Evolutionary conservation across 2,329 filamentous ascomycete species (phyloP).

Genomic region (Phialemonium atrogriseum): DNA sequence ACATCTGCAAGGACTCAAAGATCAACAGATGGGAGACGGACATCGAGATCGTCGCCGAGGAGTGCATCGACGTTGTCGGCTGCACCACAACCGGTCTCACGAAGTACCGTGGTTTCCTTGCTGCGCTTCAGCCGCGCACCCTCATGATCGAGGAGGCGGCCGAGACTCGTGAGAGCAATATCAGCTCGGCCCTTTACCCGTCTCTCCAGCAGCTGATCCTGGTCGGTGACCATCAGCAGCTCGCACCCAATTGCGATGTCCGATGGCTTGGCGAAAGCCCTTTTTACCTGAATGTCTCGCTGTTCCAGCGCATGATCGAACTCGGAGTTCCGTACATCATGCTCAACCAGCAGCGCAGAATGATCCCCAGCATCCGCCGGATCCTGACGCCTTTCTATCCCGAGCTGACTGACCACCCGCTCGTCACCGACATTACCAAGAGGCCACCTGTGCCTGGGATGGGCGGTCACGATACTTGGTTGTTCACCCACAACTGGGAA

Average conservation of each 20-base stretch:
- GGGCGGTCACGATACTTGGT: constrained; percentile 24
- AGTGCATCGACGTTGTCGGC: constrained; percentile 44
- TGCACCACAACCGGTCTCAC: constrained; percentile 72
- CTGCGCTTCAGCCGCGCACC: constrained; percentile 55
- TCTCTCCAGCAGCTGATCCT: constrained; percentile 46
- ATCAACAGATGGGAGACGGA: constrained; percentile 53
- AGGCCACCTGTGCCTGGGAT: constrained; percentile 37
- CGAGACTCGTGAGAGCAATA: constrained; percentile 60
- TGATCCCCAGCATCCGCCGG: constrained; percentile 36
- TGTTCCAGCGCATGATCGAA: constrained; percentile 72
- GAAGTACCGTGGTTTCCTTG: constrained; percentile 68
- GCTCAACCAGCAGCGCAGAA: constrained; percentile 58
- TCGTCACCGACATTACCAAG: constrained; percentile 28
- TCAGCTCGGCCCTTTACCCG: constrained; percentile 41
- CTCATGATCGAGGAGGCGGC: constrained; percentile 75
- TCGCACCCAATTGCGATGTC: constrained; percentile 61
- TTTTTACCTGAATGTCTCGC: constrained; percentile 61
- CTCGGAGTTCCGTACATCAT: constrained; percentile 55
- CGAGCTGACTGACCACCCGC: constrained; percentile 32
- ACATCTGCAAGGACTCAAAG: constrained; percentile 42
- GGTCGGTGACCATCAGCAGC: constrained; percentile 73
- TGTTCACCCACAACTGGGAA: constrained; percentile 45
- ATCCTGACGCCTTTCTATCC: constrained; percentile 41
- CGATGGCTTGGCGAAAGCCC: constrained; percentile 49
- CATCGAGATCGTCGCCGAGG: constrained; percentile 27